A percentile compares a stretch with the other conserved stretches of the same genome.
These are phyloP conservation scores for Stachybotrys elegans DNA, from an alignment of 2,329 filamentous ascomycete genomes.

Conservation along the genomic window DNA sequence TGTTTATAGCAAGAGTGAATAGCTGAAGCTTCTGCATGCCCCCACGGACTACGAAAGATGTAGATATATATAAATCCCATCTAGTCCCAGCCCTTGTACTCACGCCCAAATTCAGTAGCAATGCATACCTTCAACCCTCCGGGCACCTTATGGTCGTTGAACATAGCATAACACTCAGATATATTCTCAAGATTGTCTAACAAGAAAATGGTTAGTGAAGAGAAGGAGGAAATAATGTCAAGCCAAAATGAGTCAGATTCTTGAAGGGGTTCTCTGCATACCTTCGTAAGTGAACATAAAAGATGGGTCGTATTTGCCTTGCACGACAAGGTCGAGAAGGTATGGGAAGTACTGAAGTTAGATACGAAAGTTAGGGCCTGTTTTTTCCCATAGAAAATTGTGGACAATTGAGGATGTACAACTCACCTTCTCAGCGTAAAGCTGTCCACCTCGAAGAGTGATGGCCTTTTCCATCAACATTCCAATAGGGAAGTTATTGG, in stretches of 20 bases:
- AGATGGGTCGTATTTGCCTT: slow-evolving; percentile 2
- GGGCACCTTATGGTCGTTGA: background rate
- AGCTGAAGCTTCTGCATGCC: too few species aligned
- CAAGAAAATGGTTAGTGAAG: background rate
- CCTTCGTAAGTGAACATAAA: slow-evolving; percentile 1
- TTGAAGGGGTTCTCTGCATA: background rate
- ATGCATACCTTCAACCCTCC: slow-evolving; percentile 1
- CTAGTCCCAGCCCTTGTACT: too few species aligned
- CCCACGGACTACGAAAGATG: too few species aligned
- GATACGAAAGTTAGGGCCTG: background rate
- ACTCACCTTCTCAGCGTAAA: slow-evolving; percentile 1
- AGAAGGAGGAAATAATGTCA: background rate
- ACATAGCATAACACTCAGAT: background rate
- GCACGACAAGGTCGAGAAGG: background rate
- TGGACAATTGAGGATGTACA: background rate
- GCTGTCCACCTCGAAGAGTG: slow-evolving; percentile 1
- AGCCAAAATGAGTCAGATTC: background rate
- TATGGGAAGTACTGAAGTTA: background rate
- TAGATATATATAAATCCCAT: too few species aligned
- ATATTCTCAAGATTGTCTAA: background rate
- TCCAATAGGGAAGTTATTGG: slow-evolving; percentile 1
- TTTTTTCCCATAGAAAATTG: background rate
- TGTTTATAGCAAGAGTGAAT: too few species aligned
- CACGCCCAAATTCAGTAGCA: background rate
- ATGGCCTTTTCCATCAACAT: slow-evolving; percentile 1